Evolutionary conservation across 1,284 basidiomycete genomes (phyloP).

Genomic region (Ceratobasidium sp.): DNA sequence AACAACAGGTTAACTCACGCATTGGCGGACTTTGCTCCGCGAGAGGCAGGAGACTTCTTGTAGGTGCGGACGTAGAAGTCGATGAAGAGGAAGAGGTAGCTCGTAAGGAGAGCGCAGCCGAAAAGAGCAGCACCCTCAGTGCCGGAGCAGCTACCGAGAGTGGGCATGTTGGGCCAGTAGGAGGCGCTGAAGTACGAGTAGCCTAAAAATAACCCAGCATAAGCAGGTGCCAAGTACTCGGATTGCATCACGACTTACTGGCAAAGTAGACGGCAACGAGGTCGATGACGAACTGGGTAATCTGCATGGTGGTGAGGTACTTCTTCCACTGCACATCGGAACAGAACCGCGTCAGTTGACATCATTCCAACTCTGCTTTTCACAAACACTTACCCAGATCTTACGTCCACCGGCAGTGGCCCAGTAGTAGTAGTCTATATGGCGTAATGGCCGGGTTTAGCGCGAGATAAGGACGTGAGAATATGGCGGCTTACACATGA

Average conservation of each 20-base stretch:
- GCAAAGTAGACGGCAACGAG: constrained; percentile 91
- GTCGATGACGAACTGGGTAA: constrained; percentile 93
- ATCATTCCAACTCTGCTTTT: neutral
- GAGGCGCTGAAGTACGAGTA: constrained; percentile 82
- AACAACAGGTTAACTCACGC: constrained; percentile 17
- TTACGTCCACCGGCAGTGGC: constrained; percentile 94
- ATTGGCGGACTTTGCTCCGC: constrained; percentile 30
- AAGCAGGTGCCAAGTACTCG: constrained; percentile 16
- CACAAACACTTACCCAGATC: constrained; percentile 79
- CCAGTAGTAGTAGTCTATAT: constrained; percentile 94
- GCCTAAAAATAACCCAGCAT: constrained; percentile 59
- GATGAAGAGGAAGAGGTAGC: constrained; percentile 92
- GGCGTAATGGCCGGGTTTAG: constrained; percentile 20
- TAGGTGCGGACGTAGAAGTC: constrained; percentile 89
- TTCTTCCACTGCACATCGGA: constrained; percentile 84
- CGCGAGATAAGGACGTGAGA: constrained; percentile 8
- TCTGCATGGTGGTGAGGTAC: constrained; percentile 95
- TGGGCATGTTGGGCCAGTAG: constrained; percentile 73
- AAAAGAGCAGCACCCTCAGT: constrained; percentile 88
- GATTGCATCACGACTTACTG: constrained; percentile 67
- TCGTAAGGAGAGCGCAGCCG: constrained; percentile 87
- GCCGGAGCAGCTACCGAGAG: constrained; percentile 85
- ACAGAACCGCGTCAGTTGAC: constrained; percentile 31
- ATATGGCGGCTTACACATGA: constrained; percentile 84
- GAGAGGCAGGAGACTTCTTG: constrained; percentile 64